Conservation (phyloP, 148 eudicot genomes). For the Vaccinium darrowii region DNA sequence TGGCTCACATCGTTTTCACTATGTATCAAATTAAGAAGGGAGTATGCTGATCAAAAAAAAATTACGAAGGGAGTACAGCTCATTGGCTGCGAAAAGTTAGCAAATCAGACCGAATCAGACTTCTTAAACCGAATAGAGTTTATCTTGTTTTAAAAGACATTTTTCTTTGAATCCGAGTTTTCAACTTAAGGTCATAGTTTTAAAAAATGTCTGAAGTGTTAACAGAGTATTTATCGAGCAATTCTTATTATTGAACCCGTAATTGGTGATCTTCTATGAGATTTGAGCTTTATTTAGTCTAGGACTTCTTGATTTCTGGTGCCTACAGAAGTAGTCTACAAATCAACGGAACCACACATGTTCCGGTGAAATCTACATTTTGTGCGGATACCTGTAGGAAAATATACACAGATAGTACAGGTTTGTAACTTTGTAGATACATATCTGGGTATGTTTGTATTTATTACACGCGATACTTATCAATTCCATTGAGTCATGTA, state of each 20-base stretch:
- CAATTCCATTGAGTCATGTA: not conserved
- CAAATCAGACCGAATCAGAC: too few relatives aligned
- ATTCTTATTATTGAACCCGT: not conserved
- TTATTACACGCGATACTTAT: not conserved
- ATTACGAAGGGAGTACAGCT: too few relatives aligned
- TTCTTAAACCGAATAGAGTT: too few relatives aligned
- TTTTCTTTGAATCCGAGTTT: not conserved
- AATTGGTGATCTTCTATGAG: not conserved
- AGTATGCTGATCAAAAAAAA: too few relatives aligned
- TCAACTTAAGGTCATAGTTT: not conserved
- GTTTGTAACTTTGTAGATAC: not conserved
- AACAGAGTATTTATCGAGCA: not conserved
- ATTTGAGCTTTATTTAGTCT: not conserved
- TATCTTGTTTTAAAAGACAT: not conserved
- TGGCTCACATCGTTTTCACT: too few relatives aligned
- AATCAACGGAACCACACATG: not conserved
- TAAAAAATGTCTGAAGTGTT: not conserved
- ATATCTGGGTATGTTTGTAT: not conserved
- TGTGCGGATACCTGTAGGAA: not conserved
- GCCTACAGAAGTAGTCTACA: not conserved
- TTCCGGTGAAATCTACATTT: not conserved
- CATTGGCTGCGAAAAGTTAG: too few relatives aligned
- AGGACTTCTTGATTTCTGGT: not conserved
- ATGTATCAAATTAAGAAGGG: too few relatives aligned
- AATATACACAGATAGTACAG: not conserved